Conservation (phyloP, 169 alveolate genomes). For the Nephromyces sp. region DNA sequence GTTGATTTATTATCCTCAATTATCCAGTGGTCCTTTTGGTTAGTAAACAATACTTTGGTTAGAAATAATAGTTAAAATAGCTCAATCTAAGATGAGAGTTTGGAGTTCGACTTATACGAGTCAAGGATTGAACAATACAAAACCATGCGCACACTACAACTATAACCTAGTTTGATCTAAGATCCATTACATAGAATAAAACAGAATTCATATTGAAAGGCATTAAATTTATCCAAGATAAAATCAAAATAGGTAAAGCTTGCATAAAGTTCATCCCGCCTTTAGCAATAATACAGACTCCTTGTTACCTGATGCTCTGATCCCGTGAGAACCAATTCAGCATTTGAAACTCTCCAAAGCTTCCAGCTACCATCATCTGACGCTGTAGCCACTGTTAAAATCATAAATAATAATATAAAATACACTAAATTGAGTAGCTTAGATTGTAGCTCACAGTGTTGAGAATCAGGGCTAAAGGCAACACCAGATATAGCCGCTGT, state of each 20-base stretch:
- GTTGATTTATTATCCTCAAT: background rate
- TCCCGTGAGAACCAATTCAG: conserved; percentile 79
- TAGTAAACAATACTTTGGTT: background rate
- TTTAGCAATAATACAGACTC: background rate
- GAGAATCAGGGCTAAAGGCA: conserved; percentile 75
- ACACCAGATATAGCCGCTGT: conserved; percentile 70
- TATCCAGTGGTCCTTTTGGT: background rate
- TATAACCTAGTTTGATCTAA: no score
- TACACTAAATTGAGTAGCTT: background rate
- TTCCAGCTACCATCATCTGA: conserved; percentile 89
- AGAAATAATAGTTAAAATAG: background rate
- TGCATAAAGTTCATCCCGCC: background rate
- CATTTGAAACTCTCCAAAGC: conserved; percentile 80
- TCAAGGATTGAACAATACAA: no score
- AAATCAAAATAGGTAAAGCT: background rate
- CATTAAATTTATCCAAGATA: background rate
- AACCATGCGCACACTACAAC: no score
- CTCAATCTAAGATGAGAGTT: background rate
- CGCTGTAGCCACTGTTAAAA: conserved; percentile 71
- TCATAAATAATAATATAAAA: background rate
- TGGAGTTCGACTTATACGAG: no score
- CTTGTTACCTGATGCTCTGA: conserved; percentile 63
- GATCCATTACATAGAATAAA: no score
- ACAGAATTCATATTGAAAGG: background rate
- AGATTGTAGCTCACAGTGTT: conserved; percentile 12